These are phyloP conservation scores for Mycena crocata DNA, from an alignment of 768 basidiomycete species.

Conservation along the genomic window DNA sequence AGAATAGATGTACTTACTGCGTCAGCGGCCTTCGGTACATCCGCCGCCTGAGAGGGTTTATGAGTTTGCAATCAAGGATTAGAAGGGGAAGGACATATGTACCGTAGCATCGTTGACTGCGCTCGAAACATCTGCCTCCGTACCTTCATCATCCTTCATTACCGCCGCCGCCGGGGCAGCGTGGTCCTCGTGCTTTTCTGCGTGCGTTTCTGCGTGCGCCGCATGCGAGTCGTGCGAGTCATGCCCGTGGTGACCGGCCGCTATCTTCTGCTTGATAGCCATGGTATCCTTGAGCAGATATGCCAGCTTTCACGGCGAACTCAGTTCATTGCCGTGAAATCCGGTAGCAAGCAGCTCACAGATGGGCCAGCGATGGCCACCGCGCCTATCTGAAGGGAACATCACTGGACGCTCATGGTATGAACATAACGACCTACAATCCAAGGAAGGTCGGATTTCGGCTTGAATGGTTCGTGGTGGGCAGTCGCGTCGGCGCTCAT, in stretches of 20 bases:
- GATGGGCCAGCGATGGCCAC: conserved; percentile 53
- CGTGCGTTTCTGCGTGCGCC: conserved; percentile 44
- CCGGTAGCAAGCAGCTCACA: conserved; percentile 44
- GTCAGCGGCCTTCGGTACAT: conserved; percentile 43
- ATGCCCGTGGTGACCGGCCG: conserved; percentile 32
- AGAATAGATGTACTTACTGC: conserved; percentile 36
- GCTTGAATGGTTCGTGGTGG: conserved; percentile 45
- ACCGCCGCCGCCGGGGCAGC: conserved; percentile 39
- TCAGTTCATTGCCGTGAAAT: conserved; percentile 3
- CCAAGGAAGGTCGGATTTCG: conserved; percentile 56
- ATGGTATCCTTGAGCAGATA: conserved; percentile 50
- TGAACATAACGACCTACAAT: conserved; percentile 47
- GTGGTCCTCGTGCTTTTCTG: conserved; percentile 34
- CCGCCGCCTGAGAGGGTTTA: conserved; percentile 35
- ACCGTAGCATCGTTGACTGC: conserved; percentile 48
- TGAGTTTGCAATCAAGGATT: neutral
- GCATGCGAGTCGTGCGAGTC: conserved; percentile 45
- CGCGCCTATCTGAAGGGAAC: conserved; percentile 51
- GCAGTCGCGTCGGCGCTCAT: conserved; percentile 51
- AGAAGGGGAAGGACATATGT: conserved; percentile 17
- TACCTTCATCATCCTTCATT: conserved; percentile 56
- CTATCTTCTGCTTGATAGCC: conserved; percentile 17
- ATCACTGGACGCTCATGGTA: neutral
- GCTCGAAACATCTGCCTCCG: conserved; percentile 49
- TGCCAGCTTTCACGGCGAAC: conserved; percentile 12